Evolutionary conservation across 495 filamentous ascomycete genomes (phyloP).

Genomic region (Mycothermus thermophilus): DNA sequence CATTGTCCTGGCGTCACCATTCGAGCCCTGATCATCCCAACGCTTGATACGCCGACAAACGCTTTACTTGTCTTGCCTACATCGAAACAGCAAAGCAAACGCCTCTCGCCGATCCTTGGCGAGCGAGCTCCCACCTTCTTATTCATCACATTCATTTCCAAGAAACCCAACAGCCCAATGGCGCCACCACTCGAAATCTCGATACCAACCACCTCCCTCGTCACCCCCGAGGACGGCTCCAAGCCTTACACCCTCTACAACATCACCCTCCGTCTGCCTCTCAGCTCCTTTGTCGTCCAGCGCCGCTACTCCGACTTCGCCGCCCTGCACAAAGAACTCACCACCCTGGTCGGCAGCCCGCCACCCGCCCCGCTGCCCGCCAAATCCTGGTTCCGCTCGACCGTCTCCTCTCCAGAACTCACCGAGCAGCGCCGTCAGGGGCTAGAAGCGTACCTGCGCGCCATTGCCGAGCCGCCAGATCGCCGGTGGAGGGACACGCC

Average conservation of each 20-base stretch:
- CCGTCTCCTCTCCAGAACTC: slow-evolving; percentile 57
- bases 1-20: too few relatives aligned
- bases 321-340: slow-evolving; percentile 56
- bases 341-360: slow-evolving; percentile 42
- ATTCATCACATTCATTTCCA: too few relatives aligned
- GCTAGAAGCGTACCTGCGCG: slow-evolving; percentile 69
- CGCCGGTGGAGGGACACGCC: slow-evolving; percentile 71
- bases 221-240: slow-evolving; percentile 31
- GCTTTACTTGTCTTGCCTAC: too few relatives aligned
- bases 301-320: slow-evolving; percentile 94
- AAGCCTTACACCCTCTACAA: slow-evolving; percentile 88
- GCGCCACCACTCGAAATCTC: slow-evolving; percentile 64
- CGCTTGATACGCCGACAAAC: too few relatives aligned
- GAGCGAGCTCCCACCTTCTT: too few relatives aligned
- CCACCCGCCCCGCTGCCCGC: slow-evolving; percentile 53
- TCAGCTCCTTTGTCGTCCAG: slow-evolving; percentile 72
- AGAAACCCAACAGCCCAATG: too few relatives aligned
- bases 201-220: slow-evolving; percentile 60
- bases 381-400: slow-evolving; percentile 80
- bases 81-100: too few relatives aligned
- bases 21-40: too few relatives aligned
- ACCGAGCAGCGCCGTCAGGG: slow-evolving; percentile 65
- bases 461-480: slow-evolving; percentile 64
- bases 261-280: slow-evolving; percentile 73
- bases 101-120: too few relatives aligned